phyloP scores from a whole-genome alignment of 176 grass and related monocot species.

The Stipa capillata region DNA sequence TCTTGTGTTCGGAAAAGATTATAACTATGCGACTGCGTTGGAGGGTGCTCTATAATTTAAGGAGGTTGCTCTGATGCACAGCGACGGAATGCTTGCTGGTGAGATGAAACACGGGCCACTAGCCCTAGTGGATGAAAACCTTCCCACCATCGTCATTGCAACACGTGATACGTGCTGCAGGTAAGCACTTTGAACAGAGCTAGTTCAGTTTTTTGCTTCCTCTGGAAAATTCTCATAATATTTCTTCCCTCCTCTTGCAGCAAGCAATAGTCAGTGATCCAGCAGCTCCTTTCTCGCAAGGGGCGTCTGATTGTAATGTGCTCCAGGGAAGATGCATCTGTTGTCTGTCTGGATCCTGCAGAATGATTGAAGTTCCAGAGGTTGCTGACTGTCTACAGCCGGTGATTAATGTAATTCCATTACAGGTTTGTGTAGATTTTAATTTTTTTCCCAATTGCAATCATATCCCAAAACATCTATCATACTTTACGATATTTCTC shows the following conservation, averaged over 20 bases:
- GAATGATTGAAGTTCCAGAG: slow-evolving; percentile 69
- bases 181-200: slow-evolving; percentile 9
- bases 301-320: slow-evolving; percentile 83
- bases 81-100: slow-evolving; percentile 92
- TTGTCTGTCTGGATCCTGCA: slow-evolving; percentile 50
- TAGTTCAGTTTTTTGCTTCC: not conserved
- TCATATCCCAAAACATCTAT: not conserved
- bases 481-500: not conserved
- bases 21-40: slow-evolving; percentile 87
- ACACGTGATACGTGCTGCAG: slow-evolving; percentile 75
- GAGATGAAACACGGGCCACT: slow-evolving; percentile 97
- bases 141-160: slow-evolving; percentile 87
- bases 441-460: not conserved
- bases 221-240: no score
- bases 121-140: slow-evolving; percentile 86
- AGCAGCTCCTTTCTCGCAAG: slow-evolving; percentile 85
- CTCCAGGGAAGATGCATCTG: slow-evolving; percentile 50
- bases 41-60: slow-evolving; percentile 95
- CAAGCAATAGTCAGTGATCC: slow-evolving; percentile 91
- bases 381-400: slow-evolving; percentile 77
- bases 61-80: slow-evolving; percentile 88
- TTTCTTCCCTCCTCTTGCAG: slow-evolving; percentile 29
- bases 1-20: slow-evolving; percentile 84
- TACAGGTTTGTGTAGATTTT: slow-evolving; percentile 47
- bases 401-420: slow-evolving; percentile 82